phyloP scores from a whole-genome alignment of 495 filamentous ascomycete genomes.

The Lepraria neglecta region DNA sequence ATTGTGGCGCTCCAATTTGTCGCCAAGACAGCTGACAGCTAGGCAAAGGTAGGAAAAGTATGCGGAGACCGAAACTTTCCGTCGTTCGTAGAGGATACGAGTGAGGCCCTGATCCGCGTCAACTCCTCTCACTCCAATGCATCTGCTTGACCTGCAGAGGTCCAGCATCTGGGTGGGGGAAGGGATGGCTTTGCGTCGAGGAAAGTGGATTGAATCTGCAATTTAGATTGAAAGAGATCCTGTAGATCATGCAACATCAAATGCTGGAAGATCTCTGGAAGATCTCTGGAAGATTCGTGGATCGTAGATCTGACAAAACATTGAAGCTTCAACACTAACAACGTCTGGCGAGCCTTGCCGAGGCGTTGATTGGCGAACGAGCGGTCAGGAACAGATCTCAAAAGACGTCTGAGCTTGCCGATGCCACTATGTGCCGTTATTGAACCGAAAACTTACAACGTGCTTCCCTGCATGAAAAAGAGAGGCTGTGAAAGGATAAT shows the following conservation, averaged over 20 bases:
- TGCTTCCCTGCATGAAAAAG: not conserved
- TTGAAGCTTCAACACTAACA: not conserved
- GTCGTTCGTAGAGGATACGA: not conserved
- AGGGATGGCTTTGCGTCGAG: not conserved
- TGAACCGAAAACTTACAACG: not conserved
- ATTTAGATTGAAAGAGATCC: not conserved
- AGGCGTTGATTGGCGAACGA: not conserved
- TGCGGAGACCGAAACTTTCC: not conserved
- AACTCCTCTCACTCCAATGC: not conserved
- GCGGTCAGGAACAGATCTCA: not conserved
- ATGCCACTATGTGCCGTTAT: not conserved
- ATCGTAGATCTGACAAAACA: not conserved
- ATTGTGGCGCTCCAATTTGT: not conserved
- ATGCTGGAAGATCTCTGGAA: not conserved
- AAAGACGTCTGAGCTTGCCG: slow-evolving; percentile 2
- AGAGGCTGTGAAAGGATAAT: not conserved
- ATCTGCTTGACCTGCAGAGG: too few species aligned
- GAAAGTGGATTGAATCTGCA: not conserved
- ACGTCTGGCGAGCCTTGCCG: too few species aligned
- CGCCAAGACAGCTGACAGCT: slow-evolving; percentile 3
- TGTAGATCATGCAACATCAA: not conserved
- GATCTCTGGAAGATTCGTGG: too few species aligned
- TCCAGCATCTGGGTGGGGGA: too few species aligned
- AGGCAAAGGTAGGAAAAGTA: not conserved
- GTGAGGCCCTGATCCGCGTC: not conserved